Percentiles rank a stretch among this genome's conserved stretches.
Evolutionary conservation across 371 early-diverging fungal species (phyloP).

Genomic region (Haplosporangium sp.): DNA sequence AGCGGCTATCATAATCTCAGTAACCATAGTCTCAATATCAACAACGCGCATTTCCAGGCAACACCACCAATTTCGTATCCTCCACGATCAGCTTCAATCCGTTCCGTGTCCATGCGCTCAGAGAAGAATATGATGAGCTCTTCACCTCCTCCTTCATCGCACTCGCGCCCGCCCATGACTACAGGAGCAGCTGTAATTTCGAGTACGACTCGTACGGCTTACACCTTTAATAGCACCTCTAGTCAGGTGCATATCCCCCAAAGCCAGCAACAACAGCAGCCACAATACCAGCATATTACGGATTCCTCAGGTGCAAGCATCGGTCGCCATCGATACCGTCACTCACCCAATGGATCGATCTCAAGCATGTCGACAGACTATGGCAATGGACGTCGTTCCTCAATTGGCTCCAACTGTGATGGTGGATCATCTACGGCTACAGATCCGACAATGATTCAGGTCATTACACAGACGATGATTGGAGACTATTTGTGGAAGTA

Average conservation of each 20-base stretch:
- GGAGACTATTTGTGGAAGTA: slow-evolving; percentile 83
- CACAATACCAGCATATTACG: slow-evolving; percentile 34
- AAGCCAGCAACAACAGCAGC: slow-evolving; percentile 26
- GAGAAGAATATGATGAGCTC: slow-evolving; percentile 22
- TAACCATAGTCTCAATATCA: slow-evolving; percentile 3
- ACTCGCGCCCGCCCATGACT: slow-evolving; percentile 13
- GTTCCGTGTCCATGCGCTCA: slow-evolving; percentile 20
- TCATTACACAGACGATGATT: slow-evolving; percentile 83
- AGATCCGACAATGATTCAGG: slow-evolving; percentile 71
- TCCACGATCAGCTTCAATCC: slow-evolving; percentile 14
- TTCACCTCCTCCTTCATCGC: slow-evolving; percentile 25
- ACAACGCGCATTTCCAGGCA: neutral
- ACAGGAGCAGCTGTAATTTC: slow-evolving; percentile 47
- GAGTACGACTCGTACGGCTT: slow-evolving; percentile 38
- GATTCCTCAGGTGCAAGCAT: slow-evolving; percentile 41
- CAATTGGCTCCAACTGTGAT: slow-evolving; percentile 40
- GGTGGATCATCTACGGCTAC: slow-evolving; percentile 36
- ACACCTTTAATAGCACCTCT: slow-evolving; percentile 31
- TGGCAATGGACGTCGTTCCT: slow-evolving; percentile 26
- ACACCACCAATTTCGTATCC: slow-evolving; percentile 22
- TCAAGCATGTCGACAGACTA: slow-evolving; percentile 55
- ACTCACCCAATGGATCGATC: slow-evolving; percentile 47
- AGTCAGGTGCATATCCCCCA: slow-evolving; percentile 46
- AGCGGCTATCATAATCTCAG: neutral
- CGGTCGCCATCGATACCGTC: slow-evolving; percentile 31